Evolutionary conservation across 306 rosid species (phyloP), one percentile per base, ranked within the genome.

Genomic region (Mucuna pruriens): DNA sequence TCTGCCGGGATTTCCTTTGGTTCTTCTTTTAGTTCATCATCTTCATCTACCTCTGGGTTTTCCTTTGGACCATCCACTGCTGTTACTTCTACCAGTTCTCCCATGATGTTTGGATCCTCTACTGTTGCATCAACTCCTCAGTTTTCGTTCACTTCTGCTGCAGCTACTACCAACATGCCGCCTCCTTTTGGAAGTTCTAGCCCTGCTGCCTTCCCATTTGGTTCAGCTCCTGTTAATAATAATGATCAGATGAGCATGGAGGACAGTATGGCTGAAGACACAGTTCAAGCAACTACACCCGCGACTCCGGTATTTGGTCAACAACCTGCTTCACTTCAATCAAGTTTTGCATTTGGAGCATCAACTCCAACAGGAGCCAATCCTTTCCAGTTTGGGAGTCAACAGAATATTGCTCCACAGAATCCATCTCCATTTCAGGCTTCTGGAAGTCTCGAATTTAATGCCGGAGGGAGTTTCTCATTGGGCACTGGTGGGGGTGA

Each of bases 201-300:
- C 76, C 62, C 88, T 49, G 84, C 20, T 9, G 89, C 86, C 7
- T 2, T 78, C 19, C 85, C 3, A 1, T 1, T 87, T 58, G 80
- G 84, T 84, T 72, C 94, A 44, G 72, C 89, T 55, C 11, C 92
- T n/a, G 79, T 10, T 83, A 83, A 76, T 55, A 91, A 84, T 85
- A 91, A 83, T 84, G 92, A 91, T 71, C 98, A 95, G 84, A 87
- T 87, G 89, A 90, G 81, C 77, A 89, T 90, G 95, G 98, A 90
- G 85, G 99, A 95, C 85, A 93, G 92, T 85, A 93, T 95, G 99
- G 99, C 99, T 0, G 99, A 95, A 86, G 99, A 95, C 84, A 89
- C 92, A 23, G 68, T 89, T 60, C 95, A 90, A 83, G 83, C 90
- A 74, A 29, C 88, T 7, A 64, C 74, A 9, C 80, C 92, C 0